Evolutionary conservation across 2,329 filamentous ascomycete genomes (phyloP), one percentile per base, ranked within the genome.

Genomic region (Gnomoniopsis sp.): DNA sequence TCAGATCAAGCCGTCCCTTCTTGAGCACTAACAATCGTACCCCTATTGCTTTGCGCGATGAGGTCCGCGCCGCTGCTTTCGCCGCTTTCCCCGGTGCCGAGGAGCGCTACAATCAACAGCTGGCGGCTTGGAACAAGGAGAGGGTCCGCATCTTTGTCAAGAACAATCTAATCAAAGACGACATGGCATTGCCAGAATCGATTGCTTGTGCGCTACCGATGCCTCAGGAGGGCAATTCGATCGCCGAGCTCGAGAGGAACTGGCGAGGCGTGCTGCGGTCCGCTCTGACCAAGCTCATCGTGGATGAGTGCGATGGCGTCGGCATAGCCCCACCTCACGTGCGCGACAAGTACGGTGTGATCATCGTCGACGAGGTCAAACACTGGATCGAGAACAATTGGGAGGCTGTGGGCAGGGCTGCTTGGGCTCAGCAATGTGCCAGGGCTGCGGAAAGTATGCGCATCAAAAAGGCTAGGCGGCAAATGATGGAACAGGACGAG

Each of bases 31-130:
- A 41, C 44, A 30, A 19, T 7, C 47, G 26, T 2, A 58, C 58
- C n/a, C 8, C 55, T 14, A 61, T 60, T 1, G 47, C 67, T 1
- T 68, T 68, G 2, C 74, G 86, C 22, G 71, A 79, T 7, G 54
- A 75, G 4, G 74, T 88, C 1, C 77, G 79, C 0, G 65, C 77
- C 0, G 77, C 84, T 52, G 86, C 83, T 0, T 79, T 90, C 30
- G 67, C 65, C 0, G 66, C 62, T 2, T 90, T 89, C 62, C 62
- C 63, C 11, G 70, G 70, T 23, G 71, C 78, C 3, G 68, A 71
- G 14, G 53, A 65, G 0, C 76, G 77, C 38, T 88, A 83, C 64
- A 65, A 74, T 0, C 54, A 62, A 0, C 76, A 75, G 6, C 70
- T 81, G 6, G 62, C 53, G 0, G 72, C 71, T 0, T 85, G 78